Conservation (phyloP, 1,284 basidiomycete genomes). For the Xerocomus amazonicus region DNA sequence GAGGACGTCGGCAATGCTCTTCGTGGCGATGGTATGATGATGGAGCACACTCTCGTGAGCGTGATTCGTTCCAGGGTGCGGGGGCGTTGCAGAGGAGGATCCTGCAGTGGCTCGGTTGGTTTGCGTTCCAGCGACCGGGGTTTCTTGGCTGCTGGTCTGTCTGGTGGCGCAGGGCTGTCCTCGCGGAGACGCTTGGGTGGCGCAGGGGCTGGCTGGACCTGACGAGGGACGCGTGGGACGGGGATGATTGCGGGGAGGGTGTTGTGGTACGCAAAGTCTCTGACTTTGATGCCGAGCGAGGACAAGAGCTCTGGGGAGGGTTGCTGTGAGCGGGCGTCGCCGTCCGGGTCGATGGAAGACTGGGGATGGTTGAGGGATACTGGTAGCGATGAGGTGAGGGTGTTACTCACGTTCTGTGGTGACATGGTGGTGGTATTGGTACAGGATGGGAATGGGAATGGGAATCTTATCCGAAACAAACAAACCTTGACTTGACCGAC, state of each 20-base stretch:
- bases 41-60: slow-evolving; percentile 17
- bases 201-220: slow-evolving; percentile 42
- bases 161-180: slow-evolving; percentile 17
- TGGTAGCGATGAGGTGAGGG: neutral
- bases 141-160: slow-evolving; percentile 23
- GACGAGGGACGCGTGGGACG: slow-evolving; percentile 40
- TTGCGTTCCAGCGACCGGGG: slow-evolving; percentile 39
- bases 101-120: slow-evolving; percentile 48
- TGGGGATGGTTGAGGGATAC: neutral
- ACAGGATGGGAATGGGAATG: slow-evolving; percentile 6
- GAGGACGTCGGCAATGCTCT: slow-evolving; percentile 4
- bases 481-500: neutral
- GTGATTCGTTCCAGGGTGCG: slow-evolving; percentile 20
- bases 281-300: slow-evolving; percentile 57
- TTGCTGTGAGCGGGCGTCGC: slow-evolving; percentile 23
- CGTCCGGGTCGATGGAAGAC: neutral
- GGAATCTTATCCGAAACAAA: slow-evolving; percentile 27
- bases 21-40: slow-evolving; percentile 9
- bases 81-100: slow-evolving; percentile 11
- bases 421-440: neutral
- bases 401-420: neutral
- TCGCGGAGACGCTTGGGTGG: slow-evolving; percentile 38
- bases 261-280: slow-evolving; percentile 70
- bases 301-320: slow-evolving; percentile 39
- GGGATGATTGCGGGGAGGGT: slow-evolving; percentile 55